Percentiles rank a stretch among this genome's conserved stretches.
Conservation (phyloP, 768 basidiomycete species). For the Leccinum olivaceopallidum region DNA sequence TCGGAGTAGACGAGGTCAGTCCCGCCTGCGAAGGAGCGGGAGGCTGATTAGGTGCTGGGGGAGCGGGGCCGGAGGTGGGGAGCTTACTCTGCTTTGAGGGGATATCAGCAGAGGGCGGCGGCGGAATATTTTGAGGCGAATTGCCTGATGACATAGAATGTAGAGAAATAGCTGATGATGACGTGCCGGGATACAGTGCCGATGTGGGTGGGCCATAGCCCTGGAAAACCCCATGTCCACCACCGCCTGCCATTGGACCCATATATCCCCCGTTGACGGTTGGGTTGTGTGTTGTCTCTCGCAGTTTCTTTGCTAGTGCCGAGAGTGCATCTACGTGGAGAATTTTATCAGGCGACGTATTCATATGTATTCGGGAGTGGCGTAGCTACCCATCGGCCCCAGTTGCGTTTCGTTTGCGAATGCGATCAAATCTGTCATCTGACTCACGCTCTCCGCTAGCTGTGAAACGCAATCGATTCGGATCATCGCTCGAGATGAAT, state of each 20-base stretch:
- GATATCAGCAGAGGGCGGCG: constrained; percentile 49
- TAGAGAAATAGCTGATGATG: constrained; percentile 45
- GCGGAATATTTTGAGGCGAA: constrained; percentile 51
- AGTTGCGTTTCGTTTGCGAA: constrained; percentile 54
- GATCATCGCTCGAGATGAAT: constrained; percentile 4
- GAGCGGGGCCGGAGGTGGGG: constrained; percentile 43
- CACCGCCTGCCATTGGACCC: constrained; percentile 16
- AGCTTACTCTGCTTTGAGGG: constrained; percentile 67
- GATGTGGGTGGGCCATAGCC: constrained; percentile 35
- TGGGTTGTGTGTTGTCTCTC: constrained; percentile 27
- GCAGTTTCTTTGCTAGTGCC: constrained; percentile 40
- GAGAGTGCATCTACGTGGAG: constrained; percentile 44
- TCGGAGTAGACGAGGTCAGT: constrained; percentile 48
- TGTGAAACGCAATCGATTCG: constrained; percentile 27
- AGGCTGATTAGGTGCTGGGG: constrained; percentile 41
- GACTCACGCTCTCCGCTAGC: constrained; percentile 80
- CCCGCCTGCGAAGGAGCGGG: constrained; percentile 42
- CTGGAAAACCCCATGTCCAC: constrained; percentile 27
- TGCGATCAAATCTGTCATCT: constrained; percentile 76
- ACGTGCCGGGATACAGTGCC: constrained; percentile 46
- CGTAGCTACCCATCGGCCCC: constrained; percentile 66
- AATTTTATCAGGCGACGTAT: constrained; percentile 23
- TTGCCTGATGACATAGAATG: constrained; percentile 42
- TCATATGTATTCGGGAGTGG: constrained; percentile 27
- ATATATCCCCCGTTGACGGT: constrained; percentile 21